These are phyloP conservation scores for Polyporus arcularius DNA, from an alignment of 768 basidiomycete species.

Conservation along the genomic window DNA sequence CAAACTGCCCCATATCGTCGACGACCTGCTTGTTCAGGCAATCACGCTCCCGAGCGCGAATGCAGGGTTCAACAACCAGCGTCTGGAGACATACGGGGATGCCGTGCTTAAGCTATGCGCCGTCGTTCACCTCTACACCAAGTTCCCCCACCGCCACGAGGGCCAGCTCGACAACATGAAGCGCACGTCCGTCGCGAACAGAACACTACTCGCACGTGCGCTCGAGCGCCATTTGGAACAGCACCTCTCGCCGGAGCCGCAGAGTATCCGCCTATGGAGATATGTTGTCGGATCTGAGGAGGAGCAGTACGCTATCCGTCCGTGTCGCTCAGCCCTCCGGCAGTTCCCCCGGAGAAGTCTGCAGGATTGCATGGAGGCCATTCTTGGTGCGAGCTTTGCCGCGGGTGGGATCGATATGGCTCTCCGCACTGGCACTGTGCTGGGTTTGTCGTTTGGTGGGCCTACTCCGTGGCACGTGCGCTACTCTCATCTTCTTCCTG, in stretches of 20 bases:
- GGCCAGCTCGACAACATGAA: constrained; percentile 75
- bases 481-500: constrained; percentile 39
- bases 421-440: constrained; percentile 58
- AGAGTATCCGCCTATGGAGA: constrained; percentile 59
- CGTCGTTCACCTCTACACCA: constrained; percentile 76
- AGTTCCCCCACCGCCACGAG: constrained; percentile 77
- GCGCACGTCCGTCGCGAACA: constrained; percentile 67
- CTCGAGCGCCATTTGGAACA: constrained; percentile 61
- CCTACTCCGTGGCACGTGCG: constrained; percentile 66
- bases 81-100: constrained; percentile 87
- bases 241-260: constrained; percentile 62
- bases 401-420: constrained; percentile 73
- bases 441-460: constrained; percentile 78
- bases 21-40: constrained; percentile 66
- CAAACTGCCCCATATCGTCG: constrained; percentile 58
- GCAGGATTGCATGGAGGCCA: constrained; percentile 89
- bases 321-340: constrained; percentile 40
- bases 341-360: constrained; percentile 67
- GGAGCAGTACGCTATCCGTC: constrained; percentile 31
- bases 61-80: constrained; percentile 77
- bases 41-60: constrained; percentile 69
- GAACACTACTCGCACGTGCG: constrained; percentile 66
- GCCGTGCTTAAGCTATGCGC: constrained; percentile 76
- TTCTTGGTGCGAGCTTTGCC: constrained; percentile 74
- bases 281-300: constrained; percentile 45